Evolutionary conservation across 192 early-diverging fungal genomes (phyloP).

Genomic region (Coemansia sp.): DNA sequence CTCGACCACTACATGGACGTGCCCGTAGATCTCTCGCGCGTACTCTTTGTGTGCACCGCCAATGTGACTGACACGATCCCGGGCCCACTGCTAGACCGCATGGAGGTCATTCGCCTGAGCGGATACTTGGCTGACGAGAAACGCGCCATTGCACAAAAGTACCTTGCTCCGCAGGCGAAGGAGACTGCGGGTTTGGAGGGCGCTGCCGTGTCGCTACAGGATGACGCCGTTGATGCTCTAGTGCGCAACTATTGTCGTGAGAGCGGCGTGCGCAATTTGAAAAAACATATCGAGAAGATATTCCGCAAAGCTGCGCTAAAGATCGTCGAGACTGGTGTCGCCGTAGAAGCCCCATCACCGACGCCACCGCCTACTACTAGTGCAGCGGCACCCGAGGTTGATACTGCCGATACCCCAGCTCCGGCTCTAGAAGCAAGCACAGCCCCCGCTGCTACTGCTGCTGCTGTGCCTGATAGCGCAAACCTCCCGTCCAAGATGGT

Average conservation of each 20-base stretch:
- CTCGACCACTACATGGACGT: conserved; percentile 99
- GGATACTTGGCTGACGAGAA: conserved; percentile 90
- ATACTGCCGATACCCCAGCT: neutral
- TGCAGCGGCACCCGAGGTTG: neutral
- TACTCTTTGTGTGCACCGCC: conserved; percentile 98
- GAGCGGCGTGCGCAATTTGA: conserved; percentile 96
- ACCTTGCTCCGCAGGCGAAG: conserved; percentile 85
- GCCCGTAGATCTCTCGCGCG: conserved; percentile 96
- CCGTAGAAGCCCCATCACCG: conserved; percentile 16
- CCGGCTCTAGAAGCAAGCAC: neutral
- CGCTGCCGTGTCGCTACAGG: conserved; percentile 68
- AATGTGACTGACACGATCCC: conserved; percentile 98
- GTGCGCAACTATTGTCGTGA: conserved; percentile 95
- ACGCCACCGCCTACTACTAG: neutral
- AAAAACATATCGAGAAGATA: conserved; percentile 99
- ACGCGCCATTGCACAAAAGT: conserved; percentile 90
- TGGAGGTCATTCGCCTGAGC: conserved; percentile 96
- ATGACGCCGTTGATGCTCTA: conserved; percentile 80
- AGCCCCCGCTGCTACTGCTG: neutral
- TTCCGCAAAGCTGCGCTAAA: conserved; percentile 95
- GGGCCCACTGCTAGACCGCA: conserved; percentile 95
- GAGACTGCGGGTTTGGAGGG: conserved; percentile 79
- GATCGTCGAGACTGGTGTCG: conserved; percentile 70
- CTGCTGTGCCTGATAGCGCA: neutral
- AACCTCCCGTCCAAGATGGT: conserved; percentile 29